Evolutionary conservation across 1,284 basidiomycete genomes (phyloP).

Genomic region (Apiotrichum domesticum): DNA sequence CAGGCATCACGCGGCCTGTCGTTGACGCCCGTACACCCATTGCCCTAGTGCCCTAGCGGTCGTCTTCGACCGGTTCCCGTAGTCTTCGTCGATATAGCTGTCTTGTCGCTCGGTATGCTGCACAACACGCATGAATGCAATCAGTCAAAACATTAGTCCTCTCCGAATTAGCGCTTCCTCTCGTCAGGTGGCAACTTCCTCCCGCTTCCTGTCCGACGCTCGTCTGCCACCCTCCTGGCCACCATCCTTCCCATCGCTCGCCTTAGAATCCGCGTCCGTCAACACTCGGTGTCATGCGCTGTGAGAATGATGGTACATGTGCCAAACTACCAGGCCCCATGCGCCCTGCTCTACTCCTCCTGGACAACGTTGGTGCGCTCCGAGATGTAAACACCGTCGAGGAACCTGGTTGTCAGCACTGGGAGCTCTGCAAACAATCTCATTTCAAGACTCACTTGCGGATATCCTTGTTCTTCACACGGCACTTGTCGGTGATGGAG

Average conservation of each 20-base stretch:
- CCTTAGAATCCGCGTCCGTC: background rate
- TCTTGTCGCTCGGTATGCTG: too few species aligned
- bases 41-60: too few species aligned
- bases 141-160: too few species aligned
- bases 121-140: too few species aligned
- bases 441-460: constrained; percentile 57
- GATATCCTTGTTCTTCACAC: constrained; percentile 97
- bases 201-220: too few species aligned
- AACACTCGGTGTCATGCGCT: background rate
- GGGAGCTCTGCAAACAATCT: constrained; percentile 52
- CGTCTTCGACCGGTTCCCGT: too few species aligned
- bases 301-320: constrained; percentile 24
- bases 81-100: too few species aligned
- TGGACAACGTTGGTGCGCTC: constrained; percentile 37
- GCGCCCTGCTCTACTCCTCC: constrained; percentile 24
- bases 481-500: constrained; percentile 87
- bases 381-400: constrained; percentile 60
- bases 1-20: too few species aligned
- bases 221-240: too few species aligned
- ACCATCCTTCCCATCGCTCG: background rate
- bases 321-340: constrained; percentile 17
- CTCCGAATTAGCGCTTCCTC: too few species aligned
- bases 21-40: too few species aligned
- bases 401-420: constrained; percentile 12
- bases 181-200: too few species aligned